A percentile compares a stretch with the other conserved stretches of the same genome.
Conservation (phyloP, 441 rosid genomes). For the Capsella rubella region DNA sequence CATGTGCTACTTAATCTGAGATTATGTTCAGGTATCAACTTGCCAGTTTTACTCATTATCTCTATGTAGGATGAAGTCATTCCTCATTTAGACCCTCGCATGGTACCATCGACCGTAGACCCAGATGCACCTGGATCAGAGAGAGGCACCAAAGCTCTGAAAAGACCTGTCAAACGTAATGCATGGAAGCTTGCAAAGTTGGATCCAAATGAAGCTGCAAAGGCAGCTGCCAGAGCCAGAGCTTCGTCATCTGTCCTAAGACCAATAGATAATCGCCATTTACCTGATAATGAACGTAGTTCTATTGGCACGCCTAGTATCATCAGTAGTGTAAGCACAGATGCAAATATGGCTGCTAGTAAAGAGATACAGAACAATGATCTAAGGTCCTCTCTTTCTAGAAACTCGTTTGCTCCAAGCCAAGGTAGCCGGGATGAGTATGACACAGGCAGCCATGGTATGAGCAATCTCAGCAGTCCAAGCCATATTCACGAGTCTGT, state of each 20-base stretch:
- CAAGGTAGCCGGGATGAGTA: constrained; percentile 86
- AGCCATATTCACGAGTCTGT: constrained; percentile 79
- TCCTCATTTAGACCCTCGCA: constrained; percentile 78
- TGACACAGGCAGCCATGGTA: constrained; percentile 77
- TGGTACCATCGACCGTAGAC: constrained; percentile 79
- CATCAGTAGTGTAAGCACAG: constrained; percentile 62
- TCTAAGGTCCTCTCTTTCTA: constrained; percentile 52
- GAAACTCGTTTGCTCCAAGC: constrained; percentile 77
- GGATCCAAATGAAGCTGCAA: constrained; percentile 65
- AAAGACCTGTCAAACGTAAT: constrained; percentile 60
- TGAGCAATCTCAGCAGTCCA: constrained; percentile 89
- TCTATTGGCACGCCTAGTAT: constrained; percentile 60
- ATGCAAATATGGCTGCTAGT: constrained; percentile 56
- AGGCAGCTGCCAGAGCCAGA: constrained; percentile 76
- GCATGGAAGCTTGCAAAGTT: constrained; percentile 80
- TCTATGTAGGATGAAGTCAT: constrained; percentile 63
- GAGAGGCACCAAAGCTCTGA: constrained; percentile 52
- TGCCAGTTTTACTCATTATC: constrained; percentile 5
- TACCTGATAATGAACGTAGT: constrained; percentile 63
- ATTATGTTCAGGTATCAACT: constrained; percentile 1
- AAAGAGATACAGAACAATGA: constrained; percentile 64
- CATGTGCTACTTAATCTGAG: not conserved
- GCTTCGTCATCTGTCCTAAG: constrained; percentile 75
- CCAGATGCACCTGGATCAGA: constrained; percentile 65
- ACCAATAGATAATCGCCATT: constrained; percentile 54